These are phyloP conservation scores for Starmerella stellata DNA, from an alignment of 805 yeast genomes.

Conservation along the genomic window DNA sequence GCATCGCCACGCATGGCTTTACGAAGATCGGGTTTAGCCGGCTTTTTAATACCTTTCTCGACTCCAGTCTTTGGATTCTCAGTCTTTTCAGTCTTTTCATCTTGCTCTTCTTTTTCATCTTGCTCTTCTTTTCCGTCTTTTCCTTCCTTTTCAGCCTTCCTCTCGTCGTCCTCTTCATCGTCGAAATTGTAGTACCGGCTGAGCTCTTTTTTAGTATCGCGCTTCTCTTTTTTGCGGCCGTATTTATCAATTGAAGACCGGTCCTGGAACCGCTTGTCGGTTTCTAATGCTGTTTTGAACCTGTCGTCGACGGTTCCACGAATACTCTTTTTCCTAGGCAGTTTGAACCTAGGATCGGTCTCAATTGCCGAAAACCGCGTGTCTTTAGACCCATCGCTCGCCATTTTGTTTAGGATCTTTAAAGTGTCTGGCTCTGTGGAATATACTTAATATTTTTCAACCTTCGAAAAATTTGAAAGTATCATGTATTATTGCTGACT, in stretches of 20 bases:
- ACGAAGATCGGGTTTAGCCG: conserved; percentile 7
- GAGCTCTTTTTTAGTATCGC: conserved; percentile 32
- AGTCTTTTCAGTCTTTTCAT: neutral
- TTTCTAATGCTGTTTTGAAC: conserved; percentile 50
- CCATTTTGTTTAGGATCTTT: neutral
- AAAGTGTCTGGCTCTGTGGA: no score
- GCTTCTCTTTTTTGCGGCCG: conserved; percentile 51
- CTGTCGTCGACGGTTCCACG: conserved; percentile 73
- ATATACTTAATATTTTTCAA: no score
- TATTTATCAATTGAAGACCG: conserved; percentile 61
- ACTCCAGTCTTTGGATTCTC: neutral
- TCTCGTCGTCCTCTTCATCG: conserved; percentile 23
- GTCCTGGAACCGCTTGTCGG: conserved; percentile 38
- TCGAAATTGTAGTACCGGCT: conserved; percentile 48
- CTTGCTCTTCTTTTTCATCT: conserved; percentile 13
- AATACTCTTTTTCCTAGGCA: conserved; percentile 49
- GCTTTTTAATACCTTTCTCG: neutral
- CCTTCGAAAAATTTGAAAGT: no score
- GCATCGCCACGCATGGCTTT: conserved; percentile 18
- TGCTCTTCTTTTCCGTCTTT: conserved; percentile 7
- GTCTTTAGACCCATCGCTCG: conserved; percentile 28
- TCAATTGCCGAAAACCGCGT: conserved; percentile 62
- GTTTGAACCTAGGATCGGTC: conserved; percentile 72
- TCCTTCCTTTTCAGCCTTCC: conserved; percentile 1
- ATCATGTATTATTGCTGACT: no score